These are phyloP conservation scores for Naganishia sp. DNA, from an alignment of 1,284 basidiomycete genomes.

Conservation along the genomic window DNA sequence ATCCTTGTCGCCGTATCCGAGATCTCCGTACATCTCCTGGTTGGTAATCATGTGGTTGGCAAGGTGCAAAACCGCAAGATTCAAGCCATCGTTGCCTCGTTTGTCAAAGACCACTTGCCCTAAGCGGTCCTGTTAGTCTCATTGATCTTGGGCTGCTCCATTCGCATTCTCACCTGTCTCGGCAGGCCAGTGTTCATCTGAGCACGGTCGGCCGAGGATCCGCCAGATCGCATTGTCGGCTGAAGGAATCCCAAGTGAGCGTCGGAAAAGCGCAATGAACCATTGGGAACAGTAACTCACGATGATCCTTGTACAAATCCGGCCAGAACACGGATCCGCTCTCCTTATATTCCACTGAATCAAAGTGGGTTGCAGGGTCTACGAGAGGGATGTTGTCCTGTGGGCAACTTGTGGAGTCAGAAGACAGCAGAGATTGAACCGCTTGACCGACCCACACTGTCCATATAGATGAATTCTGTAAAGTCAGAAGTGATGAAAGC, in stretches of 20 bases:
- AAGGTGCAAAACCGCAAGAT: conserved; percentile 56
- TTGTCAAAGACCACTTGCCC: conserved; percentile 56
- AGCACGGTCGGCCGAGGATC: conserved; percentile 53
- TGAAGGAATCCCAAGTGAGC: conserved; percentile 27
- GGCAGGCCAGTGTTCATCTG: conserved; percentile 55
- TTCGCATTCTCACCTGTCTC: conserved; percentile 49
- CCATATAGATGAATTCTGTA: conserved; percentile 52
- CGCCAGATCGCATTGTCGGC: conserved; percentile 58
- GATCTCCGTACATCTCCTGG: conserved; percentile 52
- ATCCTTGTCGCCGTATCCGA: conserved; percentile 56
- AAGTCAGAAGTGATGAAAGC: conserved; percentile 50
- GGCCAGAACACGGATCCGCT: conserved; percentile 57
- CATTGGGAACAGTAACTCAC: conserved; percentile 40
- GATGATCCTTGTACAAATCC: conserved; percentile 57
- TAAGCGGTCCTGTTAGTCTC: not conserved
- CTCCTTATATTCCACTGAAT: conserved; percentile 50
- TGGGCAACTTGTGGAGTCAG: conserved; percentile 34
- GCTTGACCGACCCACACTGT: conserved; percentile 43
- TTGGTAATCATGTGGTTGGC: conserved; percentile 55
- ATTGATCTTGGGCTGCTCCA: not conserved
- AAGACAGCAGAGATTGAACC: not conserved
- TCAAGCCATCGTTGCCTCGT: conserved; percentile 55
- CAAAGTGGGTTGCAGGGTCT: conserved; percentile 55
- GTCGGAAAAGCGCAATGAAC: not conserved
- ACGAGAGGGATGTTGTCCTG: conserved; percentile 55